Percentiles rank a stretch among this genome's conserved stretches.
These are phyloP conservation scores for Fusarium compactum DNA, from an alignment of 2,329 filamentous ascomycete genomes.

Conservation along the genomic window DNA sequence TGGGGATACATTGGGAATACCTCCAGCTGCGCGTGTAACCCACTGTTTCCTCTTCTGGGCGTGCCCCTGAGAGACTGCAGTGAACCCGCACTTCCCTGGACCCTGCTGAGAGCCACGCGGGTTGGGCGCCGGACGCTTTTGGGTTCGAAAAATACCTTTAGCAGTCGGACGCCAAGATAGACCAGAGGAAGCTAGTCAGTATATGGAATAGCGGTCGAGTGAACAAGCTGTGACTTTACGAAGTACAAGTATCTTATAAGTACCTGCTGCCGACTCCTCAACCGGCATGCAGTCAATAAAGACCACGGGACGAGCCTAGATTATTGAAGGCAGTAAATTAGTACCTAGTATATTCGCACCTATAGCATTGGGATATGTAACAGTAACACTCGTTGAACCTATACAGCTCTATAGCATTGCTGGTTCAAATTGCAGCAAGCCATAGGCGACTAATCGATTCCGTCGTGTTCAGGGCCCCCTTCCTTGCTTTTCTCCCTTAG, in stretches of 20 bases:
- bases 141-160: slow-evolving; percentile 7
- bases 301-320: slow-evolving; percentile 28
- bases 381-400: not conserved
- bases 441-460: not conserved
- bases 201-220: slow-evolving; percentile 24
- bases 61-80: slow-evolving; percentile 34
- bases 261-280: slow-evolving; percentile 3
- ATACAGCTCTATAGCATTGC: not conserved
- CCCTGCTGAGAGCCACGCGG: slow-evolving; percentile 34
- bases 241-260: slow-evolving; percentile 17
- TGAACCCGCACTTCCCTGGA: slow-evolving; percentile 15
- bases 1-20: slow-evolving; percentile 19
- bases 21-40: not conserved
- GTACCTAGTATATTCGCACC: not conserved
- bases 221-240: slow-evolving; percentile 24
- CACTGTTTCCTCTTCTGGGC: slow-evolving; percentile 30
- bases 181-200: not conserved
- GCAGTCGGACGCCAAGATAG: slow-evolving; percentile 6
- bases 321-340: not conserved
- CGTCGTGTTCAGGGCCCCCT: slow-evolving; percentile 1
- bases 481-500: slow-evolving; percentile 26
- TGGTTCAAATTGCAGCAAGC: not conserved
- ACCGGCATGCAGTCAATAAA: slow-evolving; percentile 22
- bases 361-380: not conserved
- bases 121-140: not conserved